Conservation (phyloP, 805 yeast species). For the Spencermartinsiella europaea region DNA sequence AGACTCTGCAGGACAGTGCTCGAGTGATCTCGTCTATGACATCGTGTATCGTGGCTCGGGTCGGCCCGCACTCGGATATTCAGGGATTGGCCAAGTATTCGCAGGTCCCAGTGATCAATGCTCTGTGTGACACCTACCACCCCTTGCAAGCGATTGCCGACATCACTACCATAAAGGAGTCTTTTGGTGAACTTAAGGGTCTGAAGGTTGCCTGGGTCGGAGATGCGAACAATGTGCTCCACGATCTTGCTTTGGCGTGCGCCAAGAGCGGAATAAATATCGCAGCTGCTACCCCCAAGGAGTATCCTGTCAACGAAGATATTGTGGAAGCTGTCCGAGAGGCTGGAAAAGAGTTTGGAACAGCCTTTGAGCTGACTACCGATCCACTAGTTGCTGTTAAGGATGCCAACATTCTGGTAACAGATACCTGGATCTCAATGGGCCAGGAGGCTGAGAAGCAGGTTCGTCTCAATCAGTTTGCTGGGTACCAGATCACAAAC, state of each 20-base stretch:
- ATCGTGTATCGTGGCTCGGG: constrained; percentile 96
- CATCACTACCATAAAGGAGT: constrained; percentile 76
- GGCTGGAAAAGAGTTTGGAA: constrained; percentile 34
- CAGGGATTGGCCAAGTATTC: constrained; percentile 72
- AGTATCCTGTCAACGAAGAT: constrained; percentile 53
- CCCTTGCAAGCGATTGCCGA: constrained; percentile 96
- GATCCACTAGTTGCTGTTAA: constrained; percentile 72
- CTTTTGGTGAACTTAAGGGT: constrained; percentile 47
- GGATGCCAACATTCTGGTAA: constrained; percentile 76
- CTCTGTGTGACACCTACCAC: constrained; percentile 88
- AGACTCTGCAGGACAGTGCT: constrained; percentile 82
- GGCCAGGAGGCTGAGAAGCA: constrained; percentile 84
- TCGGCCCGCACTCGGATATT: constrained; percentile 77
- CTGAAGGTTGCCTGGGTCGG: constrained; percentile 93
- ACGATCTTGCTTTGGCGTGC: constrained; percentile 86
- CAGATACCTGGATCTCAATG: constrained; percentile 98
- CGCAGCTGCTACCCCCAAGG: constrained; percentile 77
- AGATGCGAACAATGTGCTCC: constrained; percentile 92
- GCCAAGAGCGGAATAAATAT: constrained; percentile 79
- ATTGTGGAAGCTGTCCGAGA: constrained; percentile 52
- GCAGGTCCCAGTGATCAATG: constrained; percentile 85
- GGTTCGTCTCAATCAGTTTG: constrained; percentile 70
- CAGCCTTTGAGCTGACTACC: constrained; percentile 51
- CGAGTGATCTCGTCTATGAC: constrained; percentile 92
- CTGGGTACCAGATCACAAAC: constrained; percentile 76